Conservation (phyloP, 1,284 basidiomycete species). For the Cryptococcus sp. region DNA sequence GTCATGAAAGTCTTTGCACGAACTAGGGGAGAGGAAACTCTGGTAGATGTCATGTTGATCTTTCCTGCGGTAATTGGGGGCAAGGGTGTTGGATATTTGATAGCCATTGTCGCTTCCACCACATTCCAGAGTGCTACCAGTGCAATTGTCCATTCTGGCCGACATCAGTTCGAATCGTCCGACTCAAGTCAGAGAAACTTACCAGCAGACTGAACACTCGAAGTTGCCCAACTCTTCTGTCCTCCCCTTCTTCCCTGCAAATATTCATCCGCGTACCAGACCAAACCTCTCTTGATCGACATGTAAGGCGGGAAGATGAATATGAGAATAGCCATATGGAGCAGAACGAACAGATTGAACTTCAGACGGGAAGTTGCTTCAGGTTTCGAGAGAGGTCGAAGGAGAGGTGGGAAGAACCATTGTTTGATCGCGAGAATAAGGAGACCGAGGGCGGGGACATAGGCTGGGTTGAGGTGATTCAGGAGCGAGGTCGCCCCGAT, state of each 20-base stretch:
- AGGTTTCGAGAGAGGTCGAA: slow-evolving; percentile 20
- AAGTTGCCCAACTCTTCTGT: slow-evolving; percentile 15
- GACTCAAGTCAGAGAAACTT: not conserved
- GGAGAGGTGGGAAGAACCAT: not conserved
- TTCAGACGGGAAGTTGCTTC: slow-evolving; percentile 33
- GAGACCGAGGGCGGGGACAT: not conserved
- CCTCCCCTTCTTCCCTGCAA: slow-evolving; percentile 14
- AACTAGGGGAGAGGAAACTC: slow-evolving; percentile 37
- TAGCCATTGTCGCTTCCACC: slow-evolving; percentile 25
- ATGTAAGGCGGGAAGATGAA: slow-evolving; percentile 32
- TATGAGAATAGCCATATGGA: slow-evolving; percentile 4
- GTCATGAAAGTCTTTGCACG: not conserved
- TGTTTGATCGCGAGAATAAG: not conserved
- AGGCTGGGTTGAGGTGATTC: not conserved
- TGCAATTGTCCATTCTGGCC: slow-evolving; percentile 25
- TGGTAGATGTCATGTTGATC: slow-evolving; percentile 17
- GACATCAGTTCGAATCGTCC: slow-evolving; percentile 1
- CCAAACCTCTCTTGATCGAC: slow-evolving; percentile 16
- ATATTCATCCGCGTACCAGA: slow-evolving; percentile 16
- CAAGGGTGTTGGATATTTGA: slow-evolving; percentile 23
- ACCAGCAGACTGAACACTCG: slow-evolving; percentile 9
- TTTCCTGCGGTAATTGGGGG: slow-evolving; percentile 13
- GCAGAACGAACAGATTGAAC: slow-evolving; percentile 33
- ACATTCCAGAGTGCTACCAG: slow-evolving; percentile 27
- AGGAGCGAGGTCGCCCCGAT: not conserved